Conservation (phyloP, 257 asterid species). For the Salvia splendens region DNA sequence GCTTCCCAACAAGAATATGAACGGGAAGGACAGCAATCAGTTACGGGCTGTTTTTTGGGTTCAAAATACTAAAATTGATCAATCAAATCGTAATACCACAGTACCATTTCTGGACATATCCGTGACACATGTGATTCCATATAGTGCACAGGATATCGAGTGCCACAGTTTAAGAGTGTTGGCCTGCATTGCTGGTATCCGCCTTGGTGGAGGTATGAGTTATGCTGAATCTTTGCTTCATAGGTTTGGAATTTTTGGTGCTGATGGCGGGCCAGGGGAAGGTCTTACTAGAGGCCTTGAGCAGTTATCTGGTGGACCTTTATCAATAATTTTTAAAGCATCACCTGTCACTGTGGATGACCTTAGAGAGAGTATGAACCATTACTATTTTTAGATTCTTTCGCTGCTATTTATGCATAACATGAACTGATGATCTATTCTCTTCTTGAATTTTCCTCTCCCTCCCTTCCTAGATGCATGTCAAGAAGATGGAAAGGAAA, state of each 20-base stretch:
- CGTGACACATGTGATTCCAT: constrained; percentile 82
- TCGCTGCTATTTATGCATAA: constrained; percentile 31
- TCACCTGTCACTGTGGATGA: constrained; percentile 59
- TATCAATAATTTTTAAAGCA: constrained; percentile 74
- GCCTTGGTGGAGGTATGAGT: constrained; percentile 97
- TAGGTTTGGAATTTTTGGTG: constrained; percentile 90
- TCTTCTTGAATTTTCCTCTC: constrained; percentile 26
- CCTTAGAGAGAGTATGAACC: constrained; percentile 51
- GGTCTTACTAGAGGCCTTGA: constrained; percentile 84
- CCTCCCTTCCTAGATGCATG: constrained; percentile 50
- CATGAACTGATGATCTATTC: constrained; percentile 19
- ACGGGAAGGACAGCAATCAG: constrained; percentile 47
- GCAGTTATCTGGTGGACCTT: constrained; percentile 85
- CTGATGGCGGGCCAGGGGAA: constrained; percentile 98
- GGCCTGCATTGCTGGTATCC: constrained; percentile 85
- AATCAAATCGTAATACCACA: constrained; percentile 40
- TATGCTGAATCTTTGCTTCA: constrained; percentile 90
- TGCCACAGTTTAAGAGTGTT: constrained; percentile 81
- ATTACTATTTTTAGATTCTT: constrained; percentile 34
- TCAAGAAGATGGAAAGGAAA: constrained; percentile 47
- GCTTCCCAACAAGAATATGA: constrained; percentile 32
- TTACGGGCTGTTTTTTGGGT: constrained; percentile 93
- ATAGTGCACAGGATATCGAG: constrained; percentile 71
- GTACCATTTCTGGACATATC: constrained; percentile 70
- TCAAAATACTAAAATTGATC: constrained; percentile 53